These are phyloP conservation scores for Microstegium vimineum DNA, from an alignment of 176 grass and related monocot species.

Conservation along the genomic window DNA sequence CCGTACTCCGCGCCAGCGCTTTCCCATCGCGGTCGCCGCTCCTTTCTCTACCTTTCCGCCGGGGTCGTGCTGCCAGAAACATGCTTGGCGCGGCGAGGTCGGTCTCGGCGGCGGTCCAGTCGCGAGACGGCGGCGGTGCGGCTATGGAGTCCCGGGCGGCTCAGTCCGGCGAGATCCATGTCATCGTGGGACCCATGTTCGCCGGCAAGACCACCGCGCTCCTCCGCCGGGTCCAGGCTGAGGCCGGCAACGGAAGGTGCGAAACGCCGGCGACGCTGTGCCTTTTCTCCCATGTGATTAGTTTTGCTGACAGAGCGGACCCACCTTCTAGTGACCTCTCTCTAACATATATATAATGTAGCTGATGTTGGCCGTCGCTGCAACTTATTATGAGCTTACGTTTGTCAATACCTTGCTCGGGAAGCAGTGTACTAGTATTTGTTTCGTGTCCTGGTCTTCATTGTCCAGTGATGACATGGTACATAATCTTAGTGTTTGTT, in stretches of 20 bases:
- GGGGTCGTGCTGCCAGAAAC: background rate
- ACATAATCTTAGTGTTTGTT: background rate
- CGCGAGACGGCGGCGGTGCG: background rate
- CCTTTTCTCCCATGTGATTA: background rate
- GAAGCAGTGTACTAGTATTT: background rate
- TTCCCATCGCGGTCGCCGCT: background rate
- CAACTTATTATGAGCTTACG: background rate
- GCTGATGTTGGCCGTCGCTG: background rate
- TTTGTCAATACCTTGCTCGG: background rate
- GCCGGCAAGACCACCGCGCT: conserved; percentile 89
- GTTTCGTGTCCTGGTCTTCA: background rate
- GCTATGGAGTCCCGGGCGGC: conserved; percentile 19
- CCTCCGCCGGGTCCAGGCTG: conserved; percentile 57
- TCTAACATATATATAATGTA: background rate
- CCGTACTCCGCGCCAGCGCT: conserved; percentile 14
- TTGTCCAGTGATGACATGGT: background rate
- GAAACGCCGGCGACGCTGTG: background rate
- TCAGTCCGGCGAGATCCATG: conserved; percentile 77
- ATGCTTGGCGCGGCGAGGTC: conserved; percentile 15
- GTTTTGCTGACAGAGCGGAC: background rate
- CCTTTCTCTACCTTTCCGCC: background rate
- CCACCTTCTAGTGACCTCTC: background rate
- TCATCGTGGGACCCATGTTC: conserved; percentile 89
- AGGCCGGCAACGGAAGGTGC: conserved; percentile 65
- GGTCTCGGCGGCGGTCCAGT: background rate